Percentiles rank a stretch among this genome's conserved stretches.
These are phyloP conservation scores for Mycena sp. DNA, from an alignment of 1,284 basidiomycete species.

Conservation along the genomic window DNA sequence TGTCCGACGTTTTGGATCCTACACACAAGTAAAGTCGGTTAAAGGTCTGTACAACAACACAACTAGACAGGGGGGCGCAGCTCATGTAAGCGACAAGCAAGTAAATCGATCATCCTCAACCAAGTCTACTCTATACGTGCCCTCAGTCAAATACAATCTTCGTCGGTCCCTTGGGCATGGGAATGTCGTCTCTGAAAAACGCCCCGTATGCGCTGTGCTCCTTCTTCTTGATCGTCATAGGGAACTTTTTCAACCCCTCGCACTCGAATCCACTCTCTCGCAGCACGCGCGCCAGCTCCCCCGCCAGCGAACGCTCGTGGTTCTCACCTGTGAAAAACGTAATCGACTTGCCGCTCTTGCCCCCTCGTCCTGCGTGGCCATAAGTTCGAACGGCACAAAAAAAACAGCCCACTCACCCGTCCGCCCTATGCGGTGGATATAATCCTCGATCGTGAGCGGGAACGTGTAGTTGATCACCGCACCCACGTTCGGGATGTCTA, in stretches of 20 bases:
- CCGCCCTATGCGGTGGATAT: constrained; percentile 96
- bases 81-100: background rate
- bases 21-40: no score
- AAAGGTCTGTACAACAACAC: no score
- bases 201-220: constrained; percentile 86
- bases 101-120: background rate
- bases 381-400: constrained; percentile 18
- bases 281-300: constrained; percentile 93
- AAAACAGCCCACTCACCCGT: constrained; percentile 65
- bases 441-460: constrained; percentile 95
- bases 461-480: constrained; percentile 97
- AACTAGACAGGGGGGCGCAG: background rate
- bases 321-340: constrained; percentile 96
- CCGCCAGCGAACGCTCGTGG: constrained; percentile 90
- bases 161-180: constrained; percentile 80
- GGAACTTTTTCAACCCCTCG: constrained; percentile 88
- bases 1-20: background rate
- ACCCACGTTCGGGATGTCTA: constrained; percentile 97
- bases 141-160: constrained; percentile 89
- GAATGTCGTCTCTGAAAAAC: constrained; percentile 85
- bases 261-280: constrained; percentile 88
- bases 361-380: constrained; percentile 79
- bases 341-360: constrained; percentile 90
- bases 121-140: constrained; percentile 15
- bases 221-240: constrained; percentile 98